These are phyloP conservation scores for Oryza glumipatula DNA, from an alignment of 176 grass and related monocot species.

Conservation along the genomic window DNA sequence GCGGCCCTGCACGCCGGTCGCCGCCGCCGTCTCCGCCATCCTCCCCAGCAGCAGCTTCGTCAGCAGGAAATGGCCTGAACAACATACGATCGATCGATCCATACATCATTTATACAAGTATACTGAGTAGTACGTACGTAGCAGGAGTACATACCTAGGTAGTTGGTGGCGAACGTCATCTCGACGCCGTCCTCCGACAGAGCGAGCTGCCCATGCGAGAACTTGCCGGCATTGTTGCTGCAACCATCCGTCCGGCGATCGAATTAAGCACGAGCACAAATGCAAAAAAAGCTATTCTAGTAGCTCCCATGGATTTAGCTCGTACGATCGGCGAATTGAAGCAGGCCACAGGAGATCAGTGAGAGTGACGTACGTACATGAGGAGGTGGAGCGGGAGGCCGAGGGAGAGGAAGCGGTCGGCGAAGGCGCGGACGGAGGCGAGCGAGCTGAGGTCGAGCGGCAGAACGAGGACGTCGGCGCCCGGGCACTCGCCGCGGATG, in stretches of 20 bases:
- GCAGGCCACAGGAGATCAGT: background rate
- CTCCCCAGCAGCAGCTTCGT: constrained; percentile 66
- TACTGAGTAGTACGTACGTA: background rate
- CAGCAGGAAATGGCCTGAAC: constrained; percentile 76
- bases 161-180: constrained; percentile 99
- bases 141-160: constrained; percentile 51
- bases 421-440: constrained; percentile 79
- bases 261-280: background rate
- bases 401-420: constrained; percentile 60
- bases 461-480: constrained; percentile 64
- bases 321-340: background rate
- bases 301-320: background rate
- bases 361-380: constrained; percentile 41
- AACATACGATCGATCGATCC: background rate
- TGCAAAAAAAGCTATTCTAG: background rate
- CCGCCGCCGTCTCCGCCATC: constrained; percentile 74
- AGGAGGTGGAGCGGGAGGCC: constrained; percentile 86
- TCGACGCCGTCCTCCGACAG: constrained; percentile 93
- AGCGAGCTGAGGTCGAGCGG: constrained; percentile 93
- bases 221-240: constrained; percentile 99
- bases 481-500: constrained; percentile 58
- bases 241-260: constrained; percentile 2
- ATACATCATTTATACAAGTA: background rate
- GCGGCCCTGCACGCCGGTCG: constrained; percentile 69
- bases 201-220: constrained; percentile 83